phyloP scores from a whole-genome alignment of 1,139 yeast species.

The Debaryomyces udenii region DNA sequence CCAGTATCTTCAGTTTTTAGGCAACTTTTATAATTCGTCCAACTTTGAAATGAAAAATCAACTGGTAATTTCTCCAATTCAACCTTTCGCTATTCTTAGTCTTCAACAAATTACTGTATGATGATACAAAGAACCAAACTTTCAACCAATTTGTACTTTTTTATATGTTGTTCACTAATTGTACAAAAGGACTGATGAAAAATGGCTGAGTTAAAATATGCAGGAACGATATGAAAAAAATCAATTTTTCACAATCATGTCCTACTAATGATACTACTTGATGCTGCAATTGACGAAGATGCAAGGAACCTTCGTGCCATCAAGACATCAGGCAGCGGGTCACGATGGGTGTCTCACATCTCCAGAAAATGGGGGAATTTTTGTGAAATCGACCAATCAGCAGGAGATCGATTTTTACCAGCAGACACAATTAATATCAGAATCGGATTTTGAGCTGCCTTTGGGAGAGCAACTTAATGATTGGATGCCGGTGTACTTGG shows the following conservation, averaged over 20 bases:
- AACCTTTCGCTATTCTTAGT: too few relatives aligned
- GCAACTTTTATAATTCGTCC: neutral
- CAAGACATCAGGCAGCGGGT: slow-evolving; percentile 76
- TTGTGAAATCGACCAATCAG: slow-evolving; percentile 65
- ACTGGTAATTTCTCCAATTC: too few relatives aligned
- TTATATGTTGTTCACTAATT: slow-evolving; percentile 2
- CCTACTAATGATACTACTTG: neutral
- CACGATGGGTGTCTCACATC: slow-evolving; percentile 78
- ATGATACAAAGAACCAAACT: slow-evolving; percentile 1
- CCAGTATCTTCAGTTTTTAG: neutral
- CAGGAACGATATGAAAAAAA: slow-evolving; percentile 4
- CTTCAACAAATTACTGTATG: slow-evolving; percentile 1
- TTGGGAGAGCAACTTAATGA: slow-evolving; percentile 45
- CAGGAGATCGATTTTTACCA: slow-evolving; percentile 77
- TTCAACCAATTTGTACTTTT: slow-evolving; percentile 7
- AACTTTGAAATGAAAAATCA: neutral
- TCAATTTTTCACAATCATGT: slow-evolving; percentile 4
- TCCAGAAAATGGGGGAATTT: slow-evolving; percentile 57
- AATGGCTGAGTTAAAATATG: slow-evolving; percentile 10
- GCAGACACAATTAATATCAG: slow-evolving; percentile 24
- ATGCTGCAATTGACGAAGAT: neutral
- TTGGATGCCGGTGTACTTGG: slow-evolving; percentile 56
- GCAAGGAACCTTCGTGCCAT: slow-evolving; percentile 16
- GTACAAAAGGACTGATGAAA: slow-evolving; percentile 8
- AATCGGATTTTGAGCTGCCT: slow-evolving; percentile 27